Conservation (phyloP, 225 moss, liverwort and hornwort species). For the Bryoerythrophyllum caledonicum region DNA sequence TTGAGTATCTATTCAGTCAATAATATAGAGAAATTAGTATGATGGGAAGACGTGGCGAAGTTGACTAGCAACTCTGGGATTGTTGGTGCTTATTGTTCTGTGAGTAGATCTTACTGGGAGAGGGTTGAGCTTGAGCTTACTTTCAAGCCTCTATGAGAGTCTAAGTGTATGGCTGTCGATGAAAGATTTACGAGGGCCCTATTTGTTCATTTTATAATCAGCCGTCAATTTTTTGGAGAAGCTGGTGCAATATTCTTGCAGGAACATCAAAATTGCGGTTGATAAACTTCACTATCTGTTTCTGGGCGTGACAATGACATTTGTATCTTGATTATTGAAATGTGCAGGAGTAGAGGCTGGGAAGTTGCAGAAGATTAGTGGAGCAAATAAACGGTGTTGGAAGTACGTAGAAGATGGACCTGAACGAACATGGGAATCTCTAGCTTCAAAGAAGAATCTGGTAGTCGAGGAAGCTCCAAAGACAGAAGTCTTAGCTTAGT, state of each 20-base stretch:
- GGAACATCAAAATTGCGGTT: neutral
- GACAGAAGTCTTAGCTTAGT: slow-evolving; percentile 16
- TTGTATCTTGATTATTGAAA: neutral
- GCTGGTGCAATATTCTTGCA: neutral
- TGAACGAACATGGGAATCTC: slow-evolving; percentile 31
- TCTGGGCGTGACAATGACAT: neutral
- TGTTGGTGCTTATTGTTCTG: neutral
- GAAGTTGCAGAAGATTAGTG: slow-evolving; percentile 36
- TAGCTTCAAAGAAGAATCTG: slow-evolving; percentile 17
- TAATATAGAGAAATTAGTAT: neutral
- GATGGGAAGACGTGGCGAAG: neutral
- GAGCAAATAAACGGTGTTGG: slow-evolving; percentile 47
- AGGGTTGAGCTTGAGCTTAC: neutral
- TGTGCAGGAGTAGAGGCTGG: slow-evolving; percentile 33
- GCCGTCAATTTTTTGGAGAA: neutral
- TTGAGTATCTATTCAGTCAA: neutral
- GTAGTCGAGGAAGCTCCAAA: slow-evolving; percentile 9
- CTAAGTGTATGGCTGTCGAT: neutral
- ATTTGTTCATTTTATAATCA: neutral
- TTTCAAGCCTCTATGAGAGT: neutral
- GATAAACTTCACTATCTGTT: neutral
- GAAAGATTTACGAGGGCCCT: neutral
- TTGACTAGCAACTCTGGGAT: neutral
- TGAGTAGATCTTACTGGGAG: neutral
- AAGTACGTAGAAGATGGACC: slow-evolving; percentile 32